Percentiles rank a stretch among this genome's conserved stretches.
Evolutionary conservation across 345 rosid species (phyloP).

Genomic region (Hibiscus syriacus): DNA sequence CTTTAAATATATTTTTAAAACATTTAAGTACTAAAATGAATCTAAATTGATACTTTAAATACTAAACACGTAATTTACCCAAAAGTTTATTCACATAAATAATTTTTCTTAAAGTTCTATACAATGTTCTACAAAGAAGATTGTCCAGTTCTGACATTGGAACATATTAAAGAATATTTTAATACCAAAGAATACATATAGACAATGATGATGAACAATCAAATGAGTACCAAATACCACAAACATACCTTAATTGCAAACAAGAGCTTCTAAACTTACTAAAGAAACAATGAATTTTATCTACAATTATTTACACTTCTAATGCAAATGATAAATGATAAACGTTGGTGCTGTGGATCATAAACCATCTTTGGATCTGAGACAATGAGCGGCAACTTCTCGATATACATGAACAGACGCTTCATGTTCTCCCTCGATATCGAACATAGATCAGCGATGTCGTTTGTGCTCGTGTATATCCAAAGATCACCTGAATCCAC

Average conservation of each 20-base stretch:
- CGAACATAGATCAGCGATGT: conserved; percentile 38
- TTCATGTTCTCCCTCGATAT: conserved; percentile 58
- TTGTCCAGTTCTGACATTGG: no score
- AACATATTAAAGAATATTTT: background rate
- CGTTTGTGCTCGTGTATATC: conserved; percentile 47
- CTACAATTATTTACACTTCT: conserved; percentile 19
- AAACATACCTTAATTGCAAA: background rate
- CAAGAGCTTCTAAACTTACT: conserved; percentile 14
- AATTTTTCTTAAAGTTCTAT: no score
- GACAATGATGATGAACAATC: background rate
- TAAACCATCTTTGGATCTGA: conserved; percentile 36
- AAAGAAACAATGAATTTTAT: conserved; percentile 10
- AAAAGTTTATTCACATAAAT: no score
- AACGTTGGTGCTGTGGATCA: conserved; percentile 30
- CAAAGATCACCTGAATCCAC: conserved; percentile 77
- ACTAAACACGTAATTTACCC: no score
- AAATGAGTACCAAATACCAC: no score
- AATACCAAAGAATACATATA: background rate
- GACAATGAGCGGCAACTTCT: conserved; percentile 52
- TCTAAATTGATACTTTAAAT: no score
- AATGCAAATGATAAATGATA: conserved; percentile 6
- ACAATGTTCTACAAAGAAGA: no score
- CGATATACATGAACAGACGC: conserved; percentile 55
- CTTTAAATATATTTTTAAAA: no score
- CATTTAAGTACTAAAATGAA: no score